Percentiles rank a stretch among this genome's conserved stretches.
Evolutionary conservation across 1,284 basidiomycete species (phyloP).

Genomic region (Cutaneotrichosporon spelunceum): DNA sequence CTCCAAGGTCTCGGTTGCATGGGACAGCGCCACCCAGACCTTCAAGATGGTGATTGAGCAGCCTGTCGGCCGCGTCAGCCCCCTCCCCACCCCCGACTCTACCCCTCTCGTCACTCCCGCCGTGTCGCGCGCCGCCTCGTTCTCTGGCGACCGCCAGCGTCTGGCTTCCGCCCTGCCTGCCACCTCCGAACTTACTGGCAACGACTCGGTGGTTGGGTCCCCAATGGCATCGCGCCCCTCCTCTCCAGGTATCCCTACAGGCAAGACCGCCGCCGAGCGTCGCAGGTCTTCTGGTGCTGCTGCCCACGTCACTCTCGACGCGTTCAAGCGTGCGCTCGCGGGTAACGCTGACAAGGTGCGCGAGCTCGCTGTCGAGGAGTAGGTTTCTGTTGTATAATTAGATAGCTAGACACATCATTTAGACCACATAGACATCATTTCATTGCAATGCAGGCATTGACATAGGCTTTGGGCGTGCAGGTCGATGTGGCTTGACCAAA

Average conservation of each 20-base stretch:
- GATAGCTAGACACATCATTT: neutral
- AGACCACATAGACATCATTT: slow-evolving; percentile 11
- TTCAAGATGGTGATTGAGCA: slow-evolving; percentile 51
- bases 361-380: slow-evolving; percentile 24
- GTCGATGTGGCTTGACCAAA: neutral
- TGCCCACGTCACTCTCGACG: slow-evolving; percentile 39
- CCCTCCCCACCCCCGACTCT: slow-evolving; percentile 48
- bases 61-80: slow-evolving; percentile 45
- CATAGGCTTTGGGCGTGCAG: slow-evolving; percentile 4
- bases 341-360: slow-evolving; percentile 33
- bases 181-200: slow-evolving; percentile 46
- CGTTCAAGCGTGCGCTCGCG: slow-evolving; percentile 49
- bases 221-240: slow-evolving; percentile 42
- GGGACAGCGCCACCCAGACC: slow-evolving; percentile 43
- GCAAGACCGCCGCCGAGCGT: slow-evolving; percentile 30
- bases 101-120: slow-evolving; percentile 52
- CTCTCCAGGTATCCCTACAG: slow-evolving; percentile 32
- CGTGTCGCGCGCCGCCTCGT: slow-evolving; percentile 43
- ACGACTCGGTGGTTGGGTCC: slow-evolving; percentile 49
- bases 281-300: slow-evolving; percentile 32
- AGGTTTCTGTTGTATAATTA: slow-evolving; percentile 1
- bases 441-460: slow-evolving; percentile 13
- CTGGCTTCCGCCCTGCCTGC: slow-evolving; percentile 17
- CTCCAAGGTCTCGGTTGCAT: slow-evolving; percentile 46
- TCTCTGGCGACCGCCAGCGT: slow-evolving; percentile 36